These are phyloP conservation scores for Ophiocordyceps camponoti-saundersi DNA, from an alignment of 2,329 filamentous ascomycete species.

Conservation along the genomic window DNA sequence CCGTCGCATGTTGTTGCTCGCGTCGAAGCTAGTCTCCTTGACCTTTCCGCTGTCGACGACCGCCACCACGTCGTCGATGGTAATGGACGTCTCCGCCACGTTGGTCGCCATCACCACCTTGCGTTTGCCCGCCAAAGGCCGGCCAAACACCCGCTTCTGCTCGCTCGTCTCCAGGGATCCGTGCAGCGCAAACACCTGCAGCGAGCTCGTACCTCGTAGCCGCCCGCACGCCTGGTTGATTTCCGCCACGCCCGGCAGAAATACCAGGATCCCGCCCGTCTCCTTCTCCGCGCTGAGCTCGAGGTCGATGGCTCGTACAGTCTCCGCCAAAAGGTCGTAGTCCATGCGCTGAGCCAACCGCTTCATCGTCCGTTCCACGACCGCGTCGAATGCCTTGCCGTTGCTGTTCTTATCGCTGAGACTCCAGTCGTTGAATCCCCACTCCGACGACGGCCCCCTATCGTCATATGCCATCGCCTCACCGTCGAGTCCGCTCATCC, in stretches of 20 bases:
- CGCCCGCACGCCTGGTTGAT: conserved; percentile 66
- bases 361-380: conserved; percentile 40
- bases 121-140: conserved; percentile 59
- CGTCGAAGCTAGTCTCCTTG: conserved; percentile 91
- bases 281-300: conserved; percentile 50
- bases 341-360: conserved; percentile 73
- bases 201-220: conserved; percentile 40
- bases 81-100: conserved; percentile 95
- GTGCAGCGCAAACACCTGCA: conserved; percentile 76
- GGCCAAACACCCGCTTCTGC: conserved; percentile 71
- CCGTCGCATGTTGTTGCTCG: conserved; percentile 82
- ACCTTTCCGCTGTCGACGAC: conserved; percentile 92
- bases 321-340: conserved; percentile 69
- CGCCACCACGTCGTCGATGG: conserved; percentile 90
- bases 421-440: neutral
- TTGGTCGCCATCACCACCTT: conserved; percentile 95
- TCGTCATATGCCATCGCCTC: too few species aligned
- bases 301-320: conserved; percentile 65
- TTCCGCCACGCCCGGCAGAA: conserved; percentile 80
- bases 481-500: conserved; percentile 52
- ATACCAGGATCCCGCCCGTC: conserved; percentile 76
- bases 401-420: too few species aligned
- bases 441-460: neutral
- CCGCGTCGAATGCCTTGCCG: conserved; percentile 23
- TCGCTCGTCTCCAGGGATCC: conserved; percentile 80